These are phyloP conservation scores for Thozetella sp. DNA, from an alignment of 495 filamentous ascomycete genomes.

Conservation along the genomic window DNA sequence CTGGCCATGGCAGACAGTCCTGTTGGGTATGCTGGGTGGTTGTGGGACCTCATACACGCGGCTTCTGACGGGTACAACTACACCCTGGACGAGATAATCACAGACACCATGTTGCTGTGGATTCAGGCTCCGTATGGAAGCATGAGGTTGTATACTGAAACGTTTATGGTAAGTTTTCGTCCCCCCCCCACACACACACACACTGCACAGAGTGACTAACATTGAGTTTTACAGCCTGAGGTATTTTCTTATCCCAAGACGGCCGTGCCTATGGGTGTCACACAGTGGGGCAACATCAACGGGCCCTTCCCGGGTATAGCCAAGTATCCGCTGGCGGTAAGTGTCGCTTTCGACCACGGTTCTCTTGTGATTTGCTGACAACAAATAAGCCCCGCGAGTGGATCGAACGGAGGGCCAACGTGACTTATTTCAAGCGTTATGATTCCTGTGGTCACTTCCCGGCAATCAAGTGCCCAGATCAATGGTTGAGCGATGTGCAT, in stretches of 20 bases:
- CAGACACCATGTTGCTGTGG: slow-evolving; percentile 5
- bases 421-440: neutral
- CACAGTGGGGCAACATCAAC: neutral
- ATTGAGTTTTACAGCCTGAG: neutral
- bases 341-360: neutral
- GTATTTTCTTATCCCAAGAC: neutral
- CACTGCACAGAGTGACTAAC: neutral
- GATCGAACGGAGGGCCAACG: neutral
- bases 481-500: slow-evolving; percentile 3
- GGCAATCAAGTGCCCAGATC: neutral
- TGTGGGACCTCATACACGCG: neutral
- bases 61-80: neutral
- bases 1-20: neutral
- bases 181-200: too few species aligned
- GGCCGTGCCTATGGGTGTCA: neutral
- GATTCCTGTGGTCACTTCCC: slow-evolving; percentile 6
- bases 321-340: neutral
- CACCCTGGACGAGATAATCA: slow-evolving; percentile 4
- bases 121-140: neutral
- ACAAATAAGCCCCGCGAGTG: neutral
- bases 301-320: neutral
- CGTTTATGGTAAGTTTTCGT: neutral
- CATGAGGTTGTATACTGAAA: neutral
- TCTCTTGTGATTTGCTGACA: neutral
- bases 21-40: neutral